Conservation (phyloP, 129 eudicot genomes). For the Arctium minus region DNA sequence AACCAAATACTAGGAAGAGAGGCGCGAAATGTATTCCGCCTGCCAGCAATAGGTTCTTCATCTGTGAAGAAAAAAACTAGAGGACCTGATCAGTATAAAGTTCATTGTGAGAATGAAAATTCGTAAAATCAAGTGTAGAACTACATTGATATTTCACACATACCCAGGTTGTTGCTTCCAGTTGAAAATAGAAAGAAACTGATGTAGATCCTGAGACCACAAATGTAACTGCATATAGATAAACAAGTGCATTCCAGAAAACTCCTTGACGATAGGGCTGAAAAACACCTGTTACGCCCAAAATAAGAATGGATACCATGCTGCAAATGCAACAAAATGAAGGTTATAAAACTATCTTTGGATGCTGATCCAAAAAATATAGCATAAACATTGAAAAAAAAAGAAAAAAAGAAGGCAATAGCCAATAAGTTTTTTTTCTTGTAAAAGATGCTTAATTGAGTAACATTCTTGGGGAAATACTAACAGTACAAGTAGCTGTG, state of each 20-base stretch:
- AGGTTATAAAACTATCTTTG: neutral
- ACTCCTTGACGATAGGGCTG: conserved; percentile 48
- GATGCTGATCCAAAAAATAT: neutral
- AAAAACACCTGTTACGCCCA: conserved; percentile 31
- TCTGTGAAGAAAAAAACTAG: conserved; percentile 17
- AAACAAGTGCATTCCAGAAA: conserved; percentile 39
- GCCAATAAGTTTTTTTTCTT: too few species aligned
- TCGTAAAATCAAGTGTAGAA: neutral
- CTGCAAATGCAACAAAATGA: conserved; percentile 26
- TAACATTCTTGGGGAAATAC: conserved; percentile 2
- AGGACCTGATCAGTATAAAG: neutral
- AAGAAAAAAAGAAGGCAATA: too few species aligned
- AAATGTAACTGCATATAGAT: conserved; percentile 52
- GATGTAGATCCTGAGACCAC: conserved; percentile 61
- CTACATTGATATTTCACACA: conserved; percentile 1
- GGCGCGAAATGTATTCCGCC: conserved; percentile 30
- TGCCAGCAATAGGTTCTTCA: conserved; percentile 26
- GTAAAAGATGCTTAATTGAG: too few species aligned
- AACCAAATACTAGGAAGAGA: conserved; percentile 25
- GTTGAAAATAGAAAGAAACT: conserved; percentile 54
- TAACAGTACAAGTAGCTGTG: conserved; percentile 54
- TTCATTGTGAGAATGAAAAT: neutral
- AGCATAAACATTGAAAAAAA: neutral
- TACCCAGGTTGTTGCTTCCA: conserved; percentile 59
- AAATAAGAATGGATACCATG: conserved; percentile 38